A percentile compares a stretch with the other conserved stretches of the same genome.
phyloP scores from a whole-genome alignment of 1,139 yeast species.

The Suhomyces wounanorum region DNA sequence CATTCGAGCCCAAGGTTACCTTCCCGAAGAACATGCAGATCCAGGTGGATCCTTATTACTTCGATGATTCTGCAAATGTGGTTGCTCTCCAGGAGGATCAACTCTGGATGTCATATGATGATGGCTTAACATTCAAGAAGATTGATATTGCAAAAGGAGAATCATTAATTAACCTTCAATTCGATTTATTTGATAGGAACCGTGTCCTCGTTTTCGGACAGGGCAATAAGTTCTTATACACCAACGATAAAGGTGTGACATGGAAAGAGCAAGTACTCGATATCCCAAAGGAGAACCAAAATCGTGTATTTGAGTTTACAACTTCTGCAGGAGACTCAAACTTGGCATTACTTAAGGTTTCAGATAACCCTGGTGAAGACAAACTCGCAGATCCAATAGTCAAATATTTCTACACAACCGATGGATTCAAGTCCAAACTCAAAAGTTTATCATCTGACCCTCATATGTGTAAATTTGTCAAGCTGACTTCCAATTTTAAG shows the following conservation, averaged over 20 bases:
- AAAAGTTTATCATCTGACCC: conserved; percentile 35
- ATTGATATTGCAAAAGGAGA: conserved; percentile 33
- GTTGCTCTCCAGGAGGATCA: conserved; percentile 33
- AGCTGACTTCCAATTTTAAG: conserved; percentile 40
- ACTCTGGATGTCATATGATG: conserved; percentile 52
- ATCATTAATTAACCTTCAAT: conserved; percentile 29
- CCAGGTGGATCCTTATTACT: conserved; percentile 36
- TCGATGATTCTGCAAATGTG: conserved; percentile 58
- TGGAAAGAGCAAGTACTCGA: conserved; percentile 50
- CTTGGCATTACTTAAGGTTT: conserved; percentile 32
- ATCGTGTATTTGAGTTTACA: background rate
- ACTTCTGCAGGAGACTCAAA: conserved; percentile 27
- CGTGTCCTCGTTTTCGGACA: conserved; percentile 57
- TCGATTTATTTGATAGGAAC: conserved; percentile 47
- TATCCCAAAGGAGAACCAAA: background rate
- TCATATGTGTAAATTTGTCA: conserved; percentile 54
- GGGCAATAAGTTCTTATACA: conserved; percentile 44
- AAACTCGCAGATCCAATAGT: conserved; percentile 10
- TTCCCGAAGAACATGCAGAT: conserved; percentile 3
- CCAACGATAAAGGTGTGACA: conserved; percentile 57
- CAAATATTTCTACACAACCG: conserved; percentile 50
- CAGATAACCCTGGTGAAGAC: conserved; percentile 29
- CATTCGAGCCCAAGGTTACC: conserved; percentile 18
- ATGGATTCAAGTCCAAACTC: conserved; percentile 52
- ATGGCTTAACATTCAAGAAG: conserved; percentile 57